A percentile compares a stretch with the other conserved stretches of the same genome.
These are phyloP conservation scores for Xylariaceae sp. DNA, from an alignment of 2,329 filamentous ascomycete genomes.

Conservation along the genomic window DNA sequence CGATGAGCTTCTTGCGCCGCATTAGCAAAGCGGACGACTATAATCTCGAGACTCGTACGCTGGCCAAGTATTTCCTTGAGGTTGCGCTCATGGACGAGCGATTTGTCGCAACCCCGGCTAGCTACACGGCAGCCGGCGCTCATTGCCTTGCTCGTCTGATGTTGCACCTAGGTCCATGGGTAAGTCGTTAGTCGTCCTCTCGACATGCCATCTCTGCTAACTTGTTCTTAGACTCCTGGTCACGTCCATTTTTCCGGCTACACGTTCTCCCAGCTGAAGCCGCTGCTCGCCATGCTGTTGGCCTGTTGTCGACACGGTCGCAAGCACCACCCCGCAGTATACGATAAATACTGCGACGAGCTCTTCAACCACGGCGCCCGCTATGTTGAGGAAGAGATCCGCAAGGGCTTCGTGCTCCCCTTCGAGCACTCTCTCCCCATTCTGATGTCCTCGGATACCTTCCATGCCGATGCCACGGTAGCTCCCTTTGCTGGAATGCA, in stretches of 20 bases:
- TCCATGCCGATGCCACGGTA: slow-evolving; percentile 14
- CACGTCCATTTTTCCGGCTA: slow-evolving; percentile 95
- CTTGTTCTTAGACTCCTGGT: slow-evolving; percentile 56
- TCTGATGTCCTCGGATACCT: slow-evolving; percentile 11
- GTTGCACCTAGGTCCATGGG: slow-evolving; percentile 89
- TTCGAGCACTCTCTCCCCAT: slow-evolving; percentile 28
- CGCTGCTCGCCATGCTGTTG: slow-evolving; percentile 70
- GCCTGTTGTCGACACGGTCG: slow-evolving; percentile 80
- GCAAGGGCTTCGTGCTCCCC: slow-evolving; percentile 51
- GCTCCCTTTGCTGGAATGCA: slow-evolving; percentile 12
- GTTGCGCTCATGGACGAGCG: slow-evolving; percentile 97
- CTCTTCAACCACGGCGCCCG: slow-evolving; percentile 79
- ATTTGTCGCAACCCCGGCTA: slow-evolving; percentile 85
- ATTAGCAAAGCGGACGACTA: slow-evolving; percentile 99
- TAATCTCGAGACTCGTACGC: slow-evolving; percentile 86
- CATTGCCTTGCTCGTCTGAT: slow-evolving; percentile 88
- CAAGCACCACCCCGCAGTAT: slow-evolving; percentile 81
- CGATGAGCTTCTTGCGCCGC: slow-evolving; percentile 94
- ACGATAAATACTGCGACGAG: slow-evolving; percentile 84
- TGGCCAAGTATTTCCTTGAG: slow-evolving; percentile 97
- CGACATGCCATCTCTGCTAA: slow-evolving; percentile 27
- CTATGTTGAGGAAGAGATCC: slow-evolving; percentile 72
- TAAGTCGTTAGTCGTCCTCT: slow-evolving; percentile 44
- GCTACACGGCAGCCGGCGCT: slow-evolving; percentile 83
- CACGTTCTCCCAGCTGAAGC: slow-evolving; percentile 76